Evolutionary conservation across 129 eudicot genomes (phyloP), one percentile per base, ranked within the genome.

Genomic region (Mikania micrantha): DNA sequence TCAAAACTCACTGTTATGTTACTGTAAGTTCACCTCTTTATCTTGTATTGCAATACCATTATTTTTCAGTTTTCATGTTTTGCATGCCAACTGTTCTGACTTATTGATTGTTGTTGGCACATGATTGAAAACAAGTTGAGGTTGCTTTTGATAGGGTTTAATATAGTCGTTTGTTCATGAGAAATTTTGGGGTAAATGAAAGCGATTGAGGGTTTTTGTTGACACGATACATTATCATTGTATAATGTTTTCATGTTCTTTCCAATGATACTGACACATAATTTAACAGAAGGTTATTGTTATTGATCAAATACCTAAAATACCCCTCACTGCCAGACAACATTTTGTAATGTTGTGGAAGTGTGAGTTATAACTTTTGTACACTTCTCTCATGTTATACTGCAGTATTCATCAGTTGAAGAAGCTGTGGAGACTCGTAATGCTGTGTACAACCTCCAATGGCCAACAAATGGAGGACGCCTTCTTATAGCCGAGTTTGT

Each of bases 1-100:
- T 84, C n/a, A 87, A 87, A 75, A 87, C 95, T 19, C 95, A 87
- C 69, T 87, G 95, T 77, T 87, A 81, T 76, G 90, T 87, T 68
- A 81, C 80, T 47, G 90, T 85, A 74, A 77, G 79, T 64, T 56
- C 40, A 22, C 32, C 4, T 45, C 38, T 38, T n/a, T 36, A 17
- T 44, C 36, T 58, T 31, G 45, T 15, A 22, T 17, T 60, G 17
- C 45, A 34, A 3, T 29, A 59, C 57, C 9, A 28, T 56, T 66
- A 52, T 39, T 7, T 32, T 32, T 32, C 36, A 32, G 36, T 32
- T 32, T 3, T 32, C 6, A 32, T 32, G 36, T 32, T 32, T 5
- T 32, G 36, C 36, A 32, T 32, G 36, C 6, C 36, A 32, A 32
- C 36, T 32, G 36, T 32, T 4, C n/a, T n/a, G n/a, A n/a, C n/a